Conservation (phyloP, 1,139 yeast species). For the Meyerozyma sp. region DNA sequence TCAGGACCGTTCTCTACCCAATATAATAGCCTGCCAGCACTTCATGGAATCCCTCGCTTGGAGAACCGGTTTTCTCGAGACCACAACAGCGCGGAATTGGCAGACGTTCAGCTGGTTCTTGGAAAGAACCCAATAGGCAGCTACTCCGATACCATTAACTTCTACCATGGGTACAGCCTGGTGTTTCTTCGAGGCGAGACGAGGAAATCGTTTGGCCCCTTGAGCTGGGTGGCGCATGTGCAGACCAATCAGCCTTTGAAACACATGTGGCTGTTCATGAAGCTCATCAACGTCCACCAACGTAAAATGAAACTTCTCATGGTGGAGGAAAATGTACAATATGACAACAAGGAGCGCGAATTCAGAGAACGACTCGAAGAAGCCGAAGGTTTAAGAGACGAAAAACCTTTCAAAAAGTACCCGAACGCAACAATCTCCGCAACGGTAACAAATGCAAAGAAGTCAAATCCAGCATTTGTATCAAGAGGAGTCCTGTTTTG, state of each 20-base stretch:
- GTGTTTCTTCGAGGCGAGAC: constrained; percentile 15
- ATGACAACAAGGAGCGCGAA: not conserved
- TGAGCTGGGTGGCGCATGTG: constrained; percentile 30
- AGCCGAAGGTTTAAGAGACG: not conserved
- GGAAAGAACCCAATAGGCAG: constrained; percentile 12
- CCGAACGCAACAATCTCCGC: not conserved
- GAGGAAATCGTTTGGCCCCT: constrained; percentile 23
- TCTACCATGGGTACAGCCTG: constrained; percentile 27
- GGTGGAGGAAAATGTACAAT: not conserved
- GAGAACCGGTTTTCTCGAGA: too few relatives aligned
- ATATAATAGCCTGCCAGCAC: too few relatives aligned
- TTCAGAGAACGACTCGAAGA: constrained; percentile 1
- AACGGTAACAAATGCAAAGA: not conserved
- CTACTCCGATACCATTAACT: constrained; percentile 24
- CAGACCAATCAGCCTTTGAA: constrained; percentile 19
- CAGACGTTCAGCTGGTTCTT: not conserved
- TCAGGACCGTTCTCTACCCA: not conserved
- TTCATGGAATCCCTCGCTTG: too few relatives aligned
- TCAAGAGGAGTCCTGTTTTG: not conserved
- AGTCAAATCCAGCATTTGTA: not conserved
- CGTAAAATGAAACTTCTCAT: constrained; percentile 1
- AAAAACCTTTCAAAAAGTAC: not conserved
- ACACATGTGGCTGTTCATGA: constrained; percentile 7
- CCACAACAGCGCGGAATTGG: not conserved
- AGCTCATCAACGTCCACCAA: not conserved